phyloP scores from a whole-genome alignment of 2,329 filamentous ascomycete genomes.

The Ceratocystis variospora region DNA sequence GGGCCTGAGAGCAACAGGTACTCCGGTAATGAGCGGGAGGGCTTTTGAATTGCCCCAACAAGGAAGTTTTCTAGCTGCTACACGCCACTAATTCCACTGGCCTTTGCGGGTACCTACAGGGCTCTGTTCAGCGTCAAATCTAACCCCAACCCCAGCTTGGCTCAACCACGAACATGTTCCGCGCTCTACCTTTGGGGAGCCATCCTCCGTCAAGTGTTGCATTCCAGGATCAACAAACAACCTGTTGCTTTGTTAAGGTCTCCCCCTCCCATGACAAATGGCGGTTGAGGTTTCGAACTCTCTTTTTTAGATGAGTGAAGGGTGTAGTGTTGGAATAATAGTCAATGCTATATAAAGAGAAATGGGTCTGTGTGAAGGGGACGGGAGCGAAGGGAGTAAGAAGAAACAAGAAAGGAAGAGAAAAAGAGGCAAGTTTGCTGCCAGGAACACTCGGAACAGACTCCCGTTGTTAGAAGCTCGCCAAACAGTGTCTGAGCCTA shows the following conservation, averaged over 20 bases:
- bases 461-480: neutral
- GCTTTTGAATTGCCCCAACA: no score
- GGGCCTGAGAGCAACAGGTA: no score
- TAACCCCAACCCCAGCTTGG: no score
- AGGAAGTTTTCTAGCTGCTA: no score
- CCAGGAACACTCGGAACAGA: neutral
- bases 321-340: neutral
- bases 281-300: neutral
- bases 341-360: neutral
- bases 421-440: neutral
- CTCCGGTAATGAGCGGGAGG: no score
- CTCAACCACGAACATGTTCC: neutral
- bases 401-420: neutral
- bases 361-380: neutral
- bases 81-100: no score
- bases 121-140: no score
- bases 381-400: no score
- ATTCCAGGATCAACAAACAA: neutral
- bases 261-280: neutral
- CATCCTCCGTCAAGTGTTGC: neutral
- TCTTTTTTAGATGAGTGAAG: neutral
- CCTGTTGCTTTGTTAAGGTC: no score
- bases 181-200: neutral
- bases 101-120: no score
- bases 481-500: no score